These are phyloP conservation scores for Globisporangium iwayamae DNA, from an alignment of 352 stramenopile genomes.

Conservation along the genomic window DNA sequence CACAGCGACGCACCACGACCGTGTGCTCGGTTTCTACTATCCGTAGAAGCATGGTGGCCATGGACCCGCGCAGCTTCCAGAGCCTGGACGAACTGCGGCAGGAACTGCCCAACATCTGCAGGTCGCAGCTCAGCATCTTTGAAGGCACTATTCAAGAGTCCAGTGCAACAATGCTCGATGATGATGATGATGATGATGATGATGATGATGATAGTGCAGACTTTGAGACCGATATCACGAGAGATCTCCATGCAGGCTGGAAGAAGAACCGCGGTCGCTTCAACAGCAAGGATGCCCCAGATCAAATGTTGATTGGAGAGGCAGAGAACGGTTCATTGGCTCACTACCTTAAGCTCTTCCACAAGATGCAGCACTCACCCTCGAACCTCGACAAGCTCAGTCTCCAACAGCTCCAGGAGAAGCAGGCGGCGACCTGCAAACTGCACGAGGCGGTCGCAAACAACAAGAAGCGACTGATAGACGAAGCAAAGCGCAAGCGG, in stretches of 20 bases:
- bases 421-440: slow-evolving; percentile 24
- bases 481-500: slow-evolving; percentile 17
- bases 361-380: slow-evolving; percentile 33
- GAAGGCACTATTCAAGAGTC: background rate
- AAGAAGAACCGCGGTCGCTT: too few species aligned
- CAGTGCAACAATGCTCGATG: background rate
- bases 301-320: background rate
- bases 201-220: background rate
- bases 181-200: background rate
- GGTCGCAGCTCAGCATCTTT: slow-evolving; percentile 11
- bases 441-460: slow-evolving; percentile 29
- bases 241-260: background rate
- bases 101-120: slow-evolving; percentile 32
- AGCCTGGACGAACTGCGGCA: slow-evolving; percentile 40
- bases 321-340: slow-evolving; percentile 8
- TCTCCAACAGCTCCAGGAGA: slow-evolving; percentile 28
- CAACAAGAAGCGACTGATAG: slow-evolving; percentile 22
- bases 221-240: background rate
- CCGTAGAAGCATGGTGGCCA: slow-evolving; percentile 24
- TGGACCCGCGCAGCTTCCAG: slow-evolving; percentile 38
- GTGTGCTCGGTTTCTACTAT: slow-evolving; percentile 34
- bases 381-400: slow-evolving; percentile 33
- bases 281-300: background rate
- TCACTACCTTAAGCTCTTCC: slow-evolving; percentile 34
- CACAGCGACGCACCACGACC: slow-evolving; percentile 11